phyloP scores from a whole-genome alignment of 1,139 yeast genomes.

The Lodderomyces orthopsilosis region DNA sequence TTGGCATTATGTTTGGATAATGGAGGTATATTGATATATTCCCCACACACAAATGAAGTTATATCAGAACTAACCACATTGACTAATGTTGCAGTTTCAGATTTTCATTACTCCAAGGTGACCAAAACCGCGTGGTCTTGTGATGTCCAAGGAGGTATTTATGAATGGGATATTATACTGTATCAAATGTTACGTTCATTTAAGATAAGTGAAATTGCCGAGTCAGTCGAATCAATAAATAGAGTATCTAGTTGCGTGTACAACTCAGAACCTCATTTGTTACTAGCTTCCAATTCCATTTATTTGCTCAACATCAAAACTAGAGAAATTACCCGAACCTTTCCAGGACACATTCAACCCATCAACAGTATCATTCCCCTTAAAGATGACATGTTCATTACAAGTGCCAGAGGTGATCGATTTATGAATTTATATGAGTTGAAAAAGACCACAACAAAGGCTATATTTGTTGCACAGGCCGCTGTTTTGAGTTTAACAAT shows the following conservation, averaged over 20 bases:
- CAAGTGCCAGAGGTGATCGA: conserved; percentile 75
- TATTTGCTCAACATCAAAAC: conserved; percentile 45
- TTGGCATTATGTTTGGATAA: conserved; percentile 65
- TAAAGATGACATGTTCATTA: conserved; percentile 45
- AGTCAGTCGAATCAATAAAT: conserved; percentile 32
- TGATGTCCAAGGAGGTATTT: conserved; percentile 59
- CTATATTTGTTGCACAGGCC: conserved; percentile 66
- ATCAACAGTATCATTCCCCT: conserved; percentile 47
- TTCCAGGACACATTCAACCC: conserved; percentile 75
- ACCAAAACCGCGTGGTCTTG: conserved; percentile 58
- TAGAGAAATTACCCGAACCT: conserved; percentile 41
- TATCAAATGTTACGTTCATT: conserved; percentile 42
- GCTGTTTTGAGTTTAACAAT: conserved; percentile 36
- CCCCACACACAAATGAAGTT: conserved; percentile 63
- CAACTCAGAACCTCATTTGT: conserved; percentile 42
- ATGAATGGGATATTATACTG: conserved; percentile 59
- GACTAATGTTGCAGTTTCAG: conserved; percentile 51
- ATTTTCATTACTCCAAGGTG: conserved; percentile 43
- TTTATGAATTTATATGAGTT: conserved; percentile 70
- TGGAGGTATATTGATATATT: conserved; percentile 64
- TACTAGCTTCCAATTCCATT: conserved; percentile 65
- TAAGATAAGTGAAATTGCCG: conserved; percentile 37
- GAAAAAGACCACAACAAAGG: conserved; percentile 35
- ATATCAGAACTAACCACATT: conserved; percentile 50
- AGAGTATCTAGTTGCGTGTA: conserved; percentile 35